Evolutionary conservation across 768 basidiomycete genomes (phyloP).

Genomic region (Saitozyma podzolica): DNA sequence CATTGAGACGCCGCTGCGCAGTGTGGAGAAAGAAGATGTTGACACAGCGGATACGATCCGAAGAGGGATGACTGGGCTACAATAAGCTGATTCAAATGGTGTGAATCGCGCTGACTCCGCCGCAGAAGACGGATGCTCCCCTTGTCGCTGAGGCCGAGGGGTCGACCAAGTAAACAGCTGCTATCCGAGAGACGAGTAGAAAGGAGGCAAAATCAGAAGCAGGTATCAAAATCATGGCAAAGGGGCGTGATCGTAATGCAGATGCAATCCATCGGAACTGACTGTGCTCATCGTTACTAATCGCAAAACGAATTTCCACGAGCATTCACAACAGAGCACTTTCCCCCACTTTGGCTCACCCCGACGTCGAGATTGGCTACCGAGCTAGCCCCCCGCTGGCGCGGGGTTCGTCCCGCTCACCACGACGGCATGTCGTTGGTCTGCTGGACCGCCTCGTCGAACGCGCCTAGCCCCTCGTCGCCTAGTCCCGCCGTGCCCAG

Average conservation of each 20-base stretch:
- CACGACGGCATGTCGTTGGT: constrained; percentile 23
- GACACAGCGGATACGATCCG: too few species aligned
- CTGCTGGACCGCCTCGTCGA: constrained; percentile 40
- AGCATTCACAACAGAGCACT: too few species aligned
- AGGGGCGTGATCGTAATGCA: too few species aligned
- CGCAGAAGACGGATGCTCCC: constrained; percentile 16
- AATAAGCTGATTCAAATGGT: too few species aligned
- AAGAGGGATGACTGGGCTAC: too few species aligned
- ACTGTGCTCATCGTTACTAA: not conserved
- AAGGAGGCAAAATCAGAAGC: not conserved
- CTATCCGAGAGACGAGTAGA: too few species aligned
- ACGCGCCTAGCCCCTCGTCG: constrained; percentile 35
- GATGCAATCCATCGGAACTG: too few species aligned
- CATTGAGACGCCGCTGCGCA: too few species aligned
- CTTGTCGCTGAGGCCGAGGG: constrained; percentile 16
- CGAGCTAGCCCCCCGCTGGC: not conserved
- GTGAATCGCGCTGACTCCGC: too few species aligned
- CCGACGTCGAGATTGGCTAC: not conserved
- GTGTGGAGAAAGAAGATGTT: too few species aligned
- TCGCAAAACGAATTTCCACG: not conserved
- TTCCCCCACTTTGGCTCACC: too few species aligned
- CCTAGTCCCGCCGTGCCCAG: constrained; percentile 28
- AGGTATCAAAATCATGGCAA: not conserved
- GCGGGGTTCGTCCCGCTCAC: constrained; percentile 4
- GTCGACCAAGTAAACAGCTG: not conserved